Conservation (phyloP, 768 basidiomycete species). For the Pleurotus sapidus region DNA sequence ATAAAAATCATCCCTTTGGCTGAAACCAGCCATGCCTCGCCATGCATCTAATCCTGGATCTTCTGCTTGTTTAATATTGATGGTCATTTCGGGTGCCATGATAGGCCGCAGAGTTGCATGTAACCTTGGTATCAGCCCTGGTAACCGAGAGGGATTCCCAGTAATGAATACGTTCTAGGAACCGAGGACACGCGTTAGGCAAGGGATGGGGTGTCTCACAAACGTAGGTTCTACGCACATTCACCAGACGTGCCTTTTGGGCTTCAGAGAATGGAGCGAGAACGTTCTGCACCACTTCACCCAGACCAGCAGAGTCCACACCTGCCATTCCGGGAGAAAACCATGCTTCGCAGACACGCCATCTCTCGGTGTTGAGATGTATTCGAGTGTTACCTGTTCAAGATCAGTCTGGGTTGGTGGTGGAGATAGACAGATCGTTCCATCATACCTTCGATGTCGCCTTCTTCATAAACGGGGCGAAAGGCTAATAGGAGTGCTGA, state of each 20-base stretch:
- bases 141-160: conserved; percentile 75
- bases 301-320: conserved; percentile 89
- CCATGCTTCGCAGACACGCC: conserved; percentile 89
- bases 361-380: conserved; percentile 87
- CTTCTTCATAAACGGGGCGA: conserved; percentile 74
- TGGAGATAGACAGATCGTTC: background rate
- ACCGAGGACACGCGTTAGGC: background rate
- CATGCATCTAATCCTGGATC: conserved; percentile 81
- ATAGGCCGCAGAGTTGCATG: conserved; percentile 78
- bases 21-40: conserved; percentile 87
- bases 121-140: conserved; percentile 65
- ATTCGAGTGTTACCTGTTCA: conserved; percentile 63
- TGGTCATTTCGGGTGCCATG: conserved; percentile 76
- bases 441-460: conserved; percentile 57
- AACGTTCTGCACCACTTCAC: conserved; percentile 87
- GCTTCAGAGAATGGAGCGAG: conserved; percentile 65
- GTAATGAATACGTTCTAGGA: conserved; percentile 86
- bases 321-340: conserved; percentile 94
- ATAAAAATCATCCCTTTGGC: conserved; percentile 50
- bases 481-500: conserved; percentile 89
- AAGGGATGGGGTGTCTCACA: background rate
- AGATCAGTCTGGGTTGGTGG: background rate
- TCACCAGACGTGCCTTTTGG: conserved; percentile 71
- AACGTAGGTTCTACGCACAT: conserved; percentile 44
- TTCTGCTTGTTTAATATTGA: conserved; percentile 59